These are phyloP conservation scores for Neocucurbitaria cava DNA, from an alignment of 2,329 filamentous ascomycete species.

Conservation along the genomic window DNA sequence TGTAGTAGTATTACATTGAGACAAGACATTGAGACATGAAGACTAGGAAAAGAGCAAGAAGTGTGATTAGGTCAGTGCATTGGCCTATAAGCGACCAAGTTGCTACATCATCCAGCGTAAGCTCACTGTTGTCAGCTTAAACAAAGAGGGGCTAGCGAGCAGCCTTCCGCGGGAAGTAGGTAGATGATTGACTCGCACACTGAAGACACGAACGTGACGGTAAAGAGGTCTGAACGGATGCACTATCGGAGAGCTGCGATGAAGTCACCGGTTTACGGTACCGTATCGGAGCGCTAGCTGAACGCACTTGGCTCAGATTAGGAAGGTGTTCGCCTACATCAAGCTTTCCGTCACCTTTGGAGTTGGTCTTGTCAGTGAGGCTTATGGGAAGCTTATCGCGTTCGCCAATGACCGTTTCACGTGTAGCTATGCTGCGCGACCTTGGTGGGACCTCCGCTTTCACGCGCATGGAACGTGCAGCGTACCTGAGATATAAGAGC, in stretches of 20 bases:
- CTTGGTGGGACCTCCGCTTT: neutral
- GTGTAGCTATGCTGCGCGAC: conserved; percentile 11
- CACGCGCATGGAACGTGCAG: neutral
- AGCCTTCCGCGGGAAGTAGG: no score
- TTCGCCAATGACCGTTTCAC: conserved; percentile 19
- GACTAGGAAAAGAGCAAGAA: no score
- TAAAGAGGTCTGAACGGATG: neutral
- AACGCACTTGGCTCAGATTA: conserved; percentile 19
- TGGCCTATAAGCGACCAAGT: no score
- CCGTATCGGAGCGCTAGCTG: conserved; percentile 19
- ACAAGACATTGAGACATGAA: no score
- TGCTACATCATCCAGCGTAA: no score
- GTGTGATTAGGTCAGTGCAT: no score
- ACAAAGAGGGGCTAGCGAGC: no score
- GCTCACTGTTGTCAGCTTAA: no score
- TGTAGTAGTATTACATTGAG: no score
- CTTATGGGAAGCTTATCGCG: conserved; percentile 30
- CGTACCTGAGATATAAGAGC: conserved; percentile 9
- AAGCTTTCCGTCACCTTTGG: conserved; percentile 20
- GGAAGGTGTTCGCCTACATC: conserved; percentile 24
- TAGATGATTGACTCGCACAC: neutral
- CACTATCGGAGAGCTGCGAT: conserved; percentile 9
- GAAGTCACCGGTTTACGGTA: conserved; percentile 3
- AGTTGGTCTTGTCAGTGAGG: conserved; percentile 15
- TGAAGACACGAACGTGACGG: neutral